phyloP scores from a whole-genome alignment of 2,329 filamentous ascomycete genomes.

The Aureobasidium leucospermi region DNA sequence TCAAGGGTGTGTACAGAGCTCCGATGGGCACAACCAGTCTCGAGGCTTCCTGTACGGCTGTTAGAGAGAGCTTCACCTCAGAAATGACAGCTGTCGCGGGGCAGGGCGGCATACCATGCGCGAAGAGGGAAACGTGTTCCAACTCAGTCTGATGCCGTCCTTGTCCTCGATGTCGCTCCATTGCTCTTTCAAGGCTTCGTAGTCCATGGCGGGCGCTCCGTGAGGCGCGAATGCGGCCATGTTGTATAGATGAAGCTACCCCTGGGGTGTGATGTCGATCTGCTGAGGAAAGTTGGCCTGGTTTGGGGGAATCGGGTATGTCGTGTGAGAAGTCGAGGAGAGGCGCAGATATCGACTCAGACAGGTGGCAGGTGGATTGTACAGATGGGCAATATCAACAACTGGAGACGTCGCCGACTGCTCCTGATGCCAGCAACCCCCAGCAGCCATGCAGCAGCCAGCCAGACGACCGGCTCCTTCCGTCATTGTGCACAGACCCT shows the following conservation, averaged over 20 bases:
- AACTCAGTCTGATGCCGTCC: slow-evolving; percentile 91
- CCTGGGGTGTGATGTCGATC: not conserved
- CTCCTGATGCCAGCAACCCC: not conserved
- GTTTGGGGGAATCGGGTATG: not conserved
- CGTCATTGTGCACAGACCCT: slow-evolving; percentile 12
- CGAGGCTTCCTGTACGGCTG: slow-evolving; percentile 69
- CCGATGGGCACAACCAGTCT: slow-evolving; percentile 92
- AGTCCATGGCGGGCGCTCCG: slow-evolving; percentile 61
- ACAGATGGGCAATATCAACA: not conserved
- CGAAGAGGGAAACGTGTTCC: slow-evolving; percentile 97
- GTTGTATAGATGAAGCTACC: slow-evolving; percentile 4
- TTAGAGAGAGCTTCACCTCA: slow-evolving; percentile 9
- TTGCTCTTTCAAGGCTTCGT: slow-evolving; percentile 87
- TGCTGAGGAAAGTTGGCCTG: not conserved
- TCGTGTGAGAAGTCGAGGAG: slow-evolving; percentile 6
- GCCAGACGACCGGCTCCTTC: slow-evolving; percentile 7
- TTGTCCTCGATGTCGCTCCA: slow-evolving; percentile 95
- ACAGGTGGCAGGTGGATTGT: not conserved
- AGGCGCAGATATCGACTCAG: not conserved
- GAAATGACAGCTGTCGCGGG: not conserved
- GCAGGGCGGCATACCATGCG: slow-evolving; percentile 55
- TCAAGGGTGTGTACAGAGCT: slow-evolving; percentile 88
- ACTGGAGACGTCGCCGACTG: slow-evolving; percentile 20
- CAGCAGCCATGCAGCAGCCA: not conserved
- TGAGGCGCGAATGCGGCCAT: slow-evolving; percentile 17